These are phyloP conservation scores for Moesziomyces globuligerus DNA, from an alignment of 1,284 basidiomycete genomes.

Conservation along the genomic window DNA sequence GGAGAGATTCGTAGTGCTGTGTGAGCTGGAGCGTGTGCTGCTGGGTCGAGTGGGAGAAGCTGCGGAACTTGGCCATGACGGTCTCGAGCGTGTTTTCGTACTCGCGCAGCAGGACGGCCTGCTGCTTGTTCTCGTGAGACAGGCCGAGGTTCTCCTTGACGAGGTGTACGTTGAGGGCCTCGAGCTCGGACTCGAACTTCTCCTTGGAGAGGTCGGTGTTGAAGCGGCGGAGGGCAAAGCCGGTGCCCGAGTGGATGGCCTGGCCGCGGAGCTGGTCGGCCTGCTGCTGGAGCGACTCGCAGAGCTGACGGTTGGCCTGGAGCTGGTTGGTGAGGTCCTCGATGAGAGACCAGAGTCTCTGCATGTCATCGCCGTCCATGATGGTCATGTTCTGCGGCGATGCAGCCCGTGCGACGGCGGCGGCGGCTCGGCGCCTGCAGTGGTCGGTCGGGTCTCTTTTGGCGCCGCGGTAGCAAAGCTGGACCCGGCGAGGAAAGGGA, in stretches of 20 bases:
- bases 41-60: slow-evolving; percentile 89
- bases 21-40: slow-evolving; percentile 88
- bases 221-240: slow-evolving; percentile 84
- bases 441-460: not conserved
- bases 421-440: not conserved
- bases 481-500: too few species aligned
- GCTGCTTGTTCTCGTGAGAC: slow-evolving; percentile 92
- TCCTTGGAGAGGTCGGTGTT: slow-evolving; percentile 97
- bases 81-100: slow-evolving; percentile 94
- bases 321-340: slow-evolving; percentile 73
- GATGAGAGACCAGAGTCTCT: slow-evolving; percentile 63
- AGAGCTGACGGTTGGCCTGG: slow-evolving; percentile 82
- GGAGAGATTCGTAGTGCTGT: slow-evolving; percentile 87
- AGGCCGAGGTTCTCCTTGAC: slow-evolving; percentile 93
- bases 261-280: slow-evolving; percentile 76
- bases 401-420: not conserved
- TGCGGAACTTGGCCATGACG: slow-evolving; percentile 94
- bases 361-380: slow-evolving; percentile 60
- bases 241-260: slow-evolving; percentile 79
- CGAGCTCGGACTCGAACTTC: slow-evolving; percentile 89
- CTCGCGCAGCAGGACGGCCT: slow-evolving; percentile 87
- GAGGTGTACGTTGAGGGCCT: slow-evolving; percentile 86
- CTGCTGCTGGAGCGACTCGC: slow-evolving; percentile 78
- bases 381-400: slow-evolving; percentile 29
- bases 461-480: too few species aligned